A percentile compares a stretch with the other conserved stretches of the same genome.
These are phyloP conservation scores for Coemansia sp. DNA, from an alignment of 192 early-diverging fungal species.

Conservation along the genomic window DNA sequence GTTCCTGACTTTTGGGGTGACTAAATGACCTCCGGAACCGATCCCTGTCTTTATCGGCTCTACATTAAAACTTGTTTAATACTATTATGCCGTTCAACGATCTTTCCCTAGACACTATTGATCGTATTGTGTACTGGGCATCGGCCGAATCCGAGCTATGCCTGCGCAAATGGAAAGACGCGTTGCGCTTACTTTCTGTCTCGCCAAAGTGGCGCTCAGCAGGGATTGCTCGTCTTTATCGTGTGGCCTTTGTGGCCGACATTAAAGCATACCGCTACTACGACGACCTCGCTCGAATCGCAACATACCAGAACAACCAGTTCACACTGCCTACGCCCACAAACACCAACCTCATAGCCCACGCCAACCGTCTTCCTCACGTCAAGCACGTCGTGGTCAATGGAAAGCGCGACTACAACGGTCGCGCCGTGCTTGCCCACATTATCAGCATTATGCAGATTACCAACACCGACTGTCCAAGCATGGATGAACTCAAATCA, in stretches of 20 bases:
- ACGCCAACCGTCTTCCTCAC: not conserved
- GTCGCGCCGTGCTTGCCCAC: not conserved
- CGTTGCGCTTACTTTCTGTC: not conserved
- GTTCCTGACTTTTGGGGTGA: too few species aligned
- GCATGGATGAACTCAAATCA: not conserved
- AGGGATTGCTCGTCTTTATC: not conserved
- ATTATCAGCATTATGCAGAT: not conserved
- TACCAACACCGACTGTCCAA: not conserved
- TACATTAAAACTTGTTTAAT: too few species aligned
- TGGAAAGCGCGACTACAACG: not conserved
- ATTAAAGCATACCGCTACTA: not conserved
- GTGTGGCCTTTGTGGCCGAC: not conserved
- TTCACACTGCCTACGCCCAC: not conserved
- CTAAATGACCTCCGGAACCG: not conserved
- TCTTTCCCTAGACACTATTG: not conserved
- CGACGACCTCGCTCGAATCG: not conserved
- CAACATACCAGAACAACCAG: not conserved
- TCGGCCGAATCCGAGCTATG: not conserved
- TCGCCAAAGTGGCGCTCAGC: not conserved
- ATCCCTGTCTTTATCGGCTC: not conserved
- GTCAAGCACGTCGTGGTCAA: not conserved
- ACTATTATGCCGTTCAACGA: not conserved
- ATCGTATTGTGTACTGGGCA: not conserved
- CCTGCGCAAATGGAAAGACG: not conserved
- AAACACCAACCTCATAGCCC: not conserved